Conservation (phyloP, 768 basidiomycete genomes). For the Phylloporus sp. region DNA sequence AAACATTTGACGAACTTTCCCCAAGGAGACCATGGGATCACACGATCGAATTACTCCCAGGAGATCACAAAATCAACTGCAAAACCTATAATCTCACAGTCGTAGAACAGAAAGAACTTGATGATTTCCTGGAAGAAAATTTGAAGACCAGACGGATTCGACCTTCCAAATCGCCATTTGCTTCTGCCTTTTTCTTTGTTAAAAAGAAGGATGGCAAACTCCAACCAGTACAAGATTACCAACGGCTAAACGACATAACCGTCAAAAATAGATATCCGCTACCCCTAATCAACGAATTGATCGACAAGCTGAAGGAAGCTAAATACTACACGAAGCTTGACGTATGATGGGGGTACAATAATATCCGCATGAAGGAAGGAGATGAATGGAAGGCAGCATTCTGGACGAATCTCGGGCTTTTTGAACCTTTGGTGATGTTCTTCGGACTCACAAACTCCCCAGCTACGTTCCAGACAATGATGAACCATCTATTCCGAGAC, state of each 20-base stretch:
- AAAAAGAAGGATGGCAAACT: too few relatives aligned
- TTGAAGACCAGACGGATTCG: too few relatives aligned
- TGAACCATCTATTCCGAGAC: not conserved
- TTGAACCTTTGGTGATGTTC: too few relatives aligned
- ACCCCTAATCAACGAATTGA: not conserved
- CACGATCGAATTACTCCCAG: not conserved
- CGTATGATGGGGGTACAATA: too few relatives aligned
- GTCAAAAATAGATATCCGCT: not conserved
- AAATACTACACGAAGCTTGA: too few relatives aligned
- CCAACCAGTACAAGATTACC: too few relatives aligned
- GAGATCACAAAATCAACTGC: not conserved
- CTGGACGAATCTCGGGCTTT: not conserved
- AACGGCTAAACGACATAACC: too few relatives aligned
- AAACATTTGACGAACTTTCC: not conserved
- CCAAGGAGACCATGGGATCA: not conserved
- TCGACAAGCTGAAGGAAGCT: too few relatives aligned
- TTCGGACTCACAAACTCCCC: too few relatives aligned
- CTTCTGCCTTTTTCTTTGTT: not conserved
- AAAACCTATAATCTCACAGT: not conserved
- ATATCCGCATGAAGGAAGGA: not conserved
- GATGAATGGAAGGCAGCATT: not conserved
- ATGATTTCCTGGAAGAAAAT: too few relatives aligned
- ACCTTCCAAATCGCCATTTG: not conserved
- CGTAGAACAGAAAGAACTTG: too few relatives aligned
- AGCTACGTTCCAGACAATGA: too few relatives aligned